Evolutionary conservation across 2,329 filamentous ascomycete genomes (phyloP), one percentile per base, ranked within the genome.

Genomic region (Proliferodiscus dingleyae): DNA sequence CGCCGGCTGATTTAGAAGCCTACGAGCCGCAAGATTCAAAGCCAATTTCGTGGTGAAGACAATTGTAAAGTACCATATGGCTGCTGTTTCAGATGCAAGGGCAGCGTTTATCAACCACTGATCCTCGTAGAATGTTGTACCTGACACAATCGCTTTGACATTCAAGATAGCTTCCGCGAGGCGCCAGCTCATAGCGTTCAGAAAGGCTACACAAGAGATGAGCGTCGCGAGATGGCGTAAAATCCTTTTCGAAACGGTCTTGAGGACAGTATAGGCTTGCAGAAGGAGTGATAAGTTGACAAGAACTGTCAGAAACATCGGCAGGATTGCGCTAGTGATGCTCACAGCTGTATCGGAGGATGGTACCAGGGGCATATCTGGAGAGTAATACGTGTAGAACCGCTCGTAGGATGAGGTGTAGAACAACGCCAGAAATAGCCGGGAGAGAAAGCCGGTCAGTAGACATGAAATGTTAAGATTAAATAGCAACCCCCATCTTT

Each of bases 21-120:
- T 72, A 18, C 82, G 74, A 51, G 75, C 68, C 7, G 68, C 61
- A 26, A 85, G 73, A 5, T 79, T 78, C 51, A 72, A 68, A 5
- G 73, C 75, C 4, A 86, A 69, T 63, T 85, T 86, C 46, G 62
- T 65, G 30, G 76, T 71, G 62, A 86, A 85, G 46, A 84, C 64
- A n/a, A 68, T 59, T 51, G 75, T 78, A 67, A 81, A 85, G 60
- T 75, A 75, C 66, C 75, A 78, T 58, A 85, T 79, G 53, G 75
- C 75, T 46, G 72, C 61, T 0, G 77, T 74, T 45, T 75, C 68
- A 37, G 69, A 66, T 52, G 80, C 75, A 49, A 75, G 72, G 36
- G 68, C 66, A 11, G 65, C 66, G 21, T 63, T 68, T 33, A 66
- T 64, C 11, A 78, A 57, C 65, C 68, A 66, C 5, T 37, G 16